Conservation (phyloP, 1,284 basidiomycete genomes). For the Taiwanofungus camphoratus region DNA sequence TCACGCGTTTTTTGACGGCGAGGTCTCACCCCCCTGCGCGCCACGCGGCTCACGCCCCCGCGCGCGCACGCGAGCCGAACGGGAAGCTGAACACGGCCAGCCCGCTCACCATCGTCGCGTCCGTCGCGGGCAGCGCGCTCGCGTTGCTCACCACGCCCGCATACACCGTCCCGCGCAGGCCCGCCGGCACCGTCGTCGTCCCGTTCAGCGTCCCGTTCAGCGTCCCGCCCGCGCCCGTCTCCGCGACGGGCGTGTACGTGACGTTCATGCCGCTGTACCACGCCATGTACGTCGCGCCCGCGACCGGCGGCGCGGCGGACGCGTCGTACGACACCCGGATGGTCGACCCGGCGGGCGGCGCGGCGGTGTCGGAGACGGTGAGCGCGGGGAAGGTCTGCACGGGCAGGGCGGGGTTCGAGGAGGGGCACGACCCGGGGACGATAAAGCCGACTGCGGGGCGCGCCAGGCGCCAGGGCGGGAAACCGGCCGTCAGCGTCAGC, state of each 20-base stretch:
- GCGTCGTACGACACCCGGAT: constrained; percentile 23
- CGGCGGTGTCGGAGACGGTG: constrained; percentile 21
- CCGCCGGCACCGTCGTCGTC: constrained; percentile 27
- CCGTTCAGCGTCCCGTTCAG: too few relatives aligned
- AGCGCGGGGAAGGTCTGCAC: constrained; percentile 36
- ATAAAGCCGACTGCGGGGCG: constrained; percentile 37
- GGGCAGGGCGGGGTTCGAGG: constrained; percentile 30
- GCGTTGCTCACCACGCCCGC: constrained; percentile 19
- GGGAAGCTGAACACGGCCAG: constrained; percentile 27
- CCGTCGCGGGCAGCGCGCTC: constrained; percentile 11
- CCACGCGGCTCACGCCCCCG: neutral
- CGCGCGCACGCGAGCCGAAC: constrained; percentile 14
- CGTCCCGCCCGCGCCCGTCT: too few relatives aligned
- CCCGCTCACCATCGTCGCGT: constrained; percentile 25
- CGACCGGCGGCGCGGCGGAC: constrained; percentile 16
- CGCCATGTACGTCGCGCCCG: constrained; percentile 29
- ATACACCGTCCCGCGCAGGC: constrained; percentile 29
- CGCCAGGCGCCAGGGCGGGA: constrained; percentile 14
- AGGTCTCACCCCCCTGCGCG: too few relatives aligned
- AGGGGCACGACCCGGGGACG: constrained; percentile 46
- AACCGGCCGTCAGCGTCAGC: constrained; percentile 14
- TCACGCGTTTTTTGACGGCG: too few relatives aligned
- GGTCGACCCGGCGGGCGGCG: constrained; percentile 20
- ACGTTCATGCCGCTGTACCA: constrained; percentile 35
- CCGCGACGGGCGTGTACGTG: constrained; percentile 27